Evolutionary conservation across 805 yeast genomes (phyloP).

Genomic region (Metahyphopichia silvanorum): DNA sequence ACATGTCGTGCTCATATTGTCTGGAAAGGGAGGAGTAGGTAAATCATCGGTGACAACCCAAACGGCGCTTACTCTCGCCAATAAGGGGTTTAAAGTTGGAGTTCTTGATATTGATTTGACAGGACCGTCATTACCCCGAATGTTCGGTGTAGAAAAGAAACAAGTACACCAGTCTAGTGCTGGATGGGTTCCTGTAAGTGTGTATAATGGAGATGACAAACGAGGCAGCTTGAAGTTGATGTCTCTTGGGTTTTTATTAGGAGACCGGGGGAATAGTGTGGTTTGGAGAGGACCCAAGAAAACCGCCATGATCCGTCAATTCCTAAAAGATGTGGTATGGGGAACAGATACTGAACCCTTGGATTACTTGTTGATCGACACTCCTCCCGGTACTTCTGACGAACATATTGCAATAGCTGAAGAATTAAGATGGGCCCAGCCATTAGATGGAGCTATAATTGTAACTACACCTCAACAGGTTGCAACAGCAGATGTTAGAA

Average conservation of each 20-base stretch:
- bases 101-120: constrained; percentile 93
- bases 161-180: constrained; percentile 77
- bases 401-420: constrained; percentile 98
- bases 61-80: constrained; percentile 75
- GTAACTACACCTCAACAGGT: constrained; percentile 97
- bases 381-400: constrained; percentile 99
- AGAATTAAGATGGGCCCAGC: constrained; percentile 65
- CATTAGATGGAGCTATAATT: constrained; percentile 84
- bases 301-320: constrained; percentile 96
- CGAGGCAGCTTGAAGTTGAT: constrained; percentile 57
- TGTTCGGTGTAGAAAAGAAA: constrained; percentile 84
- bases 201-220: constrained; percentile 17
- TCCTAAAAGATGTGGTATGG: constrained; percentile 89
- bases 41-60: constrained; percentile 96
- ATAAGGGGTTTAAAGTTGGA: constrained; percentile 79
- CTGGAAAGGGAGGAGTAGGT: constrained; percentile 98
- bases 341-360: constrained; percentile 52
- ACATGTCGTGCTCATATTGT: constrained; percentile 77
- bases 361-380: constrained; percentile 81
- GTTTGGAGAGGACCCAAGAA: constrained; percentile 99
- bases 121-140: constrained; percentile 94
- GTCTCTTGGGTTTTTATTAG: constrained; percentile 84
- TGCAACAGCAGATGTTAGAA: constrained; percentile 89
- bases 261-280: constrained; percentile 82
- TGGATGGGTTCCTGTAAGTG: constrained; percentile 90